Conservation (phyloP, 495 filamentous ascomycete genomes). For the Neurospora sp. region DNA sequence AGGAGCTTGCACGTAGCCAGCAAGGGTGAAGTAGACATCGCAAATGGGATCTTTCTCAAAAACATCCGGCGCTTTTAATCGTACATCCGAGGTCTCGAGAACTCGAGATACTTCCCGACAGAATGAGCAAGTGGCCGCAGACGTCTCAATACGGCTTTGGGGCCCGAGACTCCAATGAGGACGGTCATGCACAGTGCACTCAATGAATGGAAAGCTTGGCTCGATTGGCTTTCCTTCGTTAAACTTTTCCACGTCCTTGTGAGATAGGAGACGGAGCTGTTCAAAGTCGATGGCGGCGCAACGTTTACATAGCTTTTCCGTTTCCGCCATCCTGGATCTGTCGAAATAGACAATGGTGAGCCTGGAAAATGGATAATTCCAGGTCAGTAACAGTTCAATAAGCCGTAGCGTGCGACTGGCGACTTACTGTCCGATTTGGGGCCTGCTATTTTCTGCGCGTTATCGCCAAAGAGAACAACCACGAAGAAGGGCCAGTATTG, state of each 20-base stretch:
- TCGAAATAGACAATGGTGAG: background rate
- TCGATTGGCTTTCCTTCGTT: background rate
- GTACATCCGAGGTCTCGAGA: background rate
- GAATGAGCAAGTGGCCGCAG: background rate
- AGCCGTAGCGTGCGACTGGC: background rate
- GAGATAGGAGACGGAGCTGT: background rate
- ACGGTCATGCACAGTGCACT: background rate
- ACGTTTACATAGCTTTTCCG: background rate
- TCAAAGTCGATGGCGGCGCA: background rate
- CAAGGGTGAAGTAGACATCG: background rate
- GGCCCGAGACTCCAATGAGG: background rate
- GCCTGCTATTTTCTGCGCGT: background rate
- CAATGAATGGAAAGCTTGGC: background rate
- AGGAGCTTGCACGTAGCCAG: background rate
- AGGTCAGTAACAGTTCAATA: too few species aligned
- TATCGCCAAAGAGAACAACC: background rate
- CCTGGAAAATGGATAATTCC: background rate
- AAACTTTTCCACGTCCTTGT: background rate
- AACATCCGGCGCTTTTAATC: background rate
- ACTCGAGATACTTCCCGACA: background rate
- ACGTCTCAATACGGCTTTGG: background rate
- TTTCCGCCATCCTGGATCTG: background rate
- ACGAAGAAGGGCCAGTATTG: background rate
- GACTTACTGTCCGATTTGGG: background rate
- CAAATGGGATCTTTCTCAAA: background rate